Evolutionary conservation across 768 basidiomycete genomes (phyloP), one percentile per base, ranked within the genome.

Genomic region (Leccinum broughii): DNA sequence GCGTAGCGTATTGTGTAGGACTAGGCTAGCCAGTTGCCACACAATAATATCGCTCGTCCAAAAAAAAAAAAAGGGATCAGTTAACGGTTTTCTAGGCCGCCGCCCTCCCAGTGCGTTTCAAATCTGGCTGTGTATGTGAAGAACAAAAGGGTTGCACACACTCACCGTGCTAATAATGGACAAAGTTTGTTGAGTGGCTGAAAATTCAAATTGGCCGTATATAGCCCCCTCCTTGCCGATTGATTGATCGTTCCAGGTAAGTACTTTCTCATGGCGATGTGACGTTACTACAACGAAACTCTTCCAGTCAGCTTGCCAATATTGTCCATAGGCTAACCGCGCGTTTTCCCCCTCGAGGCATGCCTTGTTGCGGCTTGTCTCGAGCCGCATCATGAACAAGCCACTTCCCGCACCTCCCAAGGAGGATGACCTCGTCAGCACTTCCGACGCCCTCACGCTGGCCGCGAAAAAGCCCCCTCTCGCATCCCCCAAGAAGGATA

Each of bases 21-120:
- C 30, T 30, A 30, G 30, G 30, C 30, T 30, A 30, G 30, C 30
- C 30, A 30, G 30, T 30, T 9, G 30, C 30, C 2, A 30, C 30
- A 30, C 30, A 30, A 30, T 30, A 30, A 30, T 30, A 30, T 30
- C 9, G 30, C 52, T 15, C 57, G 37, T 17, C 50, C 56, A 4
- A 3, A 3, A 11, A 9, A 1, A 26, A 20, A 48, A 4, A 58
- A 57, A 72, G 64, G 62, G 56, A 66, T 85, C 84, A 82, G 84
- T 80, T 61, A 76, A 83, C 84, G 83, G 84, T 76, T 84, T 84
- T 84, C 83, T 85, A 84, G 77, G 83, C 84, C 82, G 84, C 83
- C 79, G 75, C 80, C 72, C 77, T 60, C 60, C 83, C 84, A 85
- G 83, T 84, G 83, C 84, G 76, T 77, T 82, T 84, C 83, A 24